A percentile compares a stretch with the other conserved stretches of the same genome.
These are phyloP conservation scores for Xerocomus cyaneibrunnescens DNA, from an alignment of 1,284 basidiomycete species.

Conservation along the genomic window DNA sequence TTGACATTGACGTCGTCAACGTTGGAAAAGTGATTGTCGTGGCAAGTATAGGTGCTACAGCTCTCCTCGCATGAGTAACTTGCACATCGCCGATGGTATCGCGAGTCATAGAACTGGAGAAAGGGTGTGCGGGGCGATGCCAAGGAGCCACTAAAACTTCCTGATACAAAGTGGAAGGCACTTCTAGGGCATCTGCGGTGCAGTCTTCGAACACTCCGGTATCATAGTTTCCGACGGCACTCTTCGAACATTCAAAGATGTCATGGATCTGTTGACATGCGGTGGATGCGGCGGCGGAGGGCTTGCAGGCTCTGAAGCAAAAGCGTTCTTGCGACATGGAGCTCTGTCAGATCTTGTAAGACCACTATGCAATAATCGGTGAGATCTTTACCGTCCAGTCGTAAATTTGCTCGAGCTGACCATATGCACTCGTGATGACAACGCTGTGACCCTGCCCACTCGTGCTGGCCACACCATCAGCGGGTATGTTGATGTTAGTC, in stretches of 20 bases:
- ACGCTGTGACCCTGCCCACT: conserved; percentile 66
- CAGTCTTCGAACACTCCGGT: conserved; percentile 61
- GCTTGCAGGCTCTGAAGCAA: conserved; percentile 74
- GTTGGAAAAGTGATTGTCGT: conserved; percentile 7
- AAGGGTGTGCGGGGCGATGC: conserved; percentile 56
- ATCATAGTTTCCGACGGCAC: conserved; percentile 66
- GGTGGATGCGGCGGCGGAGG: conserved; percentile 53
- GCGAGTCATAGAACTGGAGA: conserved; percentile 50
- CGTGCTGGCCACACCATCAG: conserved; percentile 59
- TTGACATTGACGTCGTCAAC: neutral
- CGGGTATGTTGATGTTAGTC: conserved; percentile 63
- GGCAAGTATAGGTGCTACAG: conserved; percentile 11
- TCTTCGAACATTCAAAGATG: conserved; percentile 56
- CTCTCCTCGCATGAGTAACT: conserved; percentile 32
- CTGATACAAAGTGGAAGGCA: conserved; percentile 64
- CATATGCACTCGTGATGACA: conserved; percentile 72
- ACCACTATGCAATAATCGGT: conserved; percentile 1
- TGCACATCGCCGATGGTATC: conserved; percentile 46
- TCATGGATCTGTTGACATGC: conserved; percentile 72
- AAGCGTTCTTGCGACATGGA: conserved; percentile 61
- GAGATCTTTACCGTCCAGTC: conserved; percentile 60
- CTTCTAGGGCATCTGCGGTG: conserved; percentile 51
- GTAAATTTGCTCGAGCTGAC: conserved; percentile 53
- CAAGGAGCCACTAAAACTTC: conserved; percentile 58
- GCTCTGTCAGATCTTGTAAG: conserved; percentile 40